Base-by-base conservation (phyloP, 139 green algal species). In the Astrephomene gubernaculifera region DNA sequence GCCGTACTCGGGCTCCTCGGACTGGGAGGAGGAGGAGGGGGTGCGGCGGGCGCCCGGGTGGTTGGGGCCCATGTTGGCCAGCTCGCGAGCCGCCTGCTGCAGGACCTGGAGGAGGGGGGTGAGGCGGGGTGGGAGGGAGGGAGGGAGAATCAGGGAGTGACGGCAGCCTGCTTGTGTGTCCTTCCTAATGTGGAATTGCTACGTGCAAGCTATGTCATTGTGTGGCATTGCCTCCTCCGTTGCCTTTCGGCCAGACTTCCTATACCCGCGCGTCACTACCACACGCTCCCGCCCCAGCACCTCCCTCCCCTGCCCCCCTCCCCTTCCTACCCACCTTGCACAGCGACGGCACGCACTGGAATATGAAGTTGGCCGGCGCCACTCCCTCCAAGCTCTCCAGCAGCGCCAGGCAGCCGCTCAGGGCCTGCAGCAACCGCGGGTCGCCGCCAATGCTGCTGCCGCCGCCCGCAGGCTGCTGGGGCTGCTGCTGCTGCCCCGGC, bases 1-100 rank as follows among this genome's bases (percentile, higher is more conserved):
- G 22, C 93, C 94, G 83, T 96, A 98, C 79, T 95, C 89, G 27
- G 92, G 88, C 44, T 71, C 81, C 68, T 79, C 68, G 25, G 74
- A 57, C 19, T 38, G 25, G 57, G 74, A 60, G 70, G 81, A 35
- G 43, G 29, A 29, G 33, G 52, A 8, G 41, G 3, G 29, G 29
- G 54, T 7, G 27, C 68, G 70, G 44, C 74, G 74, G 36, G 35
- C 73, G 27, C 29, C 73, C 36, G 53, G 71, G 39, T 57, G 22
- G 54, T 38, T 25, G 74, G 54, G 1, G 38, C 57, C n/a, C 74
- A 83, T 73, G 41, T 72, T 73, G 5, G 76, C 76, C n/a, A 83
- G 61, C 60, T 83, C 76, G 41, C 61, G 60, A 27, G 76, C 76
- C 0, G 76, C 31, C 76, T 83, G 73, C 33, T 83, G 76, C 19